Percentiles rank a stretch among this genome's conserved stretches.
These are phyloP conservation scores for Quercus ilex DNA, from an alignment of 306 rosid species.

Conservation along the genomic window DNA sequence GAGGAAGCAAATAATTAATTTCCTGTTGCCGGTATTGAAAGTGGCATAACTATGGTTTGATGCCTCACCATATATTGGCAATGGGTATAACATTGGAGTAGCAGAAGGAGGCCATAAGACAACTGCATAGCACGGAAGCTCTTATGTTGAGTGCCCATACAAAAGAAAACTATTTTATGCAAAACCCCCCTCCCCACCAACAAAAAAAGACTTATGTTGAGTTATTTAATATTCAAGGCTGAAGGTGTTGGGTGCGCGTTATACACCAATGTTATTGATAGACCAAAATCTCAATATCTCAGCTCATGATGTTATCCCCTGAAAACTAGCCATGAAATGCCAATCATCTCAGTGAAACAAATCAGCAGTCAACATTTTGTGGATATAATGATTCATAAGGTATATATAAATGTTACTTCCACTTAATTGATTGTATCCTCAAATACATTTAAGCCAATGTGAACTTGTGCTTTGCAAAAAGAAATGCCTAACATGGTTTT, in stretches of 20 bases:
- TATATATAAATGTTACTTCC: background rate
- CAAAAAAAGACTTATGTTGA: background rate
- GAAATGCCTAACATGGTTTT: background rate
- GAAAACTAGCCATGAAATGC: background rate
- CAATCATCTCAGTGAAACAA: background rate
- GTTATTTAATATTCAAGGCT: background rate
- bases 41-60: conserved; percentile 81
- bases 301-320: background rate
- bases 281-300: background rate
- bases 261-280: background rate
- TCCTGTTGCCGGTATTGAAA: background rate
- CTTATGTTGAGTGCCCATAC: conserved; percentile 2
- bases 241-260: background rate
- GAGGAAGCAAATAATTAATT: background rate
- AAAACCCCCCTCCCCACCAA: too few species aligned
- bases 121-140: conserved; percentile 47
- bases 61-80: conserved; percentile 94
- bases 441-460: background rate
- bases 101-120: conserved; percentile 95
- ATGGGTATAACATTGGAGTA: conserved; percentile 66
- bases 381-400: background rate
- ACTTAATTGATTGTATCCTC: background rate
- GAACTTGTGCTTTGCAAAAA: background rate
- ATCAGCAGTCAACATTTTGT: background rate
- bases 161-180: background rate